Evolutionary conservation across 2,329 filamentous ascomycete species (phyloP).

Genomic region (Calonectria multiphialidica): DNA sequence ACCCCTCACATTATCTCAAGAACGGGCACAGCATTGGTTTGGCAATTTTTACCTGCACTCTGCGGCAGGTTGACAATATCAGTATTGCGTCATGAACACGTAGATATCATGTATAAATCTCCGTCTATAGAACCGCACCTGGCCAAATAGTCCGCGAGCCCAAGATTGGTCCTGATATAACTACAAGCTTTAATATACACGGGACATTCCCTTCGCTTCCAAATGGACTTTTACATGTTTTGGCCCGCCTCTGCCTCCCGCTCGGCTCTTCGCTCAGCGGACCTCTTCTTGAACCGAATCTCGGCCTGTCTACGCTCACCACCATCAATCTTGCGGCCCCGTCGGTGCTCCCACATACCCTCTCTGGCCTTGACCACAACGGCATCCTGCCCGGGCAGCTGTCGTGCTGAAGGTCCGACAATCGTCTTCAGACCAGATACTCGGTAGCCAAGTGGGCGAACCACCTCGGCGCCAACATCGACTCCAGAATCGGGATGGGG

Average conservation of each 20-base stretch:
- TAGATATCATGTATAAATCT: slow-evolving; percentile 1
- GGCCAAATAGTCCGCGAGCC: slow-evolving; percentile 14
- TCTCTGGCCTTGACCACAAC: slow-evolving; percentile 80
- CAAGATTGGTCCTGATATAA: slow-evolving; percentile 41
- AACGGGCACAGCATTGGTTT: background rate
- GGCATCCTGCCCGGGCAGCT: slow-evolving; percentile 73
- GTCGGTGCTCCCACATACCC: slow-evolving; percentile 92
- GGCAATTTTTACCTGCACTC: background rate
- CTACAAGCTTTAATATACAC: slow-evolving; percentile 47
- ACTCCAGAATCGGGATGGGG: slow-evolving; percentile 56
- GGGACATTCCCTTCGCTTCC: slow-evolving; percentile 30
- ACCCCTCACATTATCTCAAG: background rate
- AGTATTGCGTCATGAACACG: background rate
- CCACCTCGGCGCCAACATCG: slow-evolving; percentile 28
- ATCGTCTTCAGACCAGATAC: slow-evolving; percentile 78
- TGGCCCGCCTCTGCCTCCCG: slow-evolving; percentile 56
- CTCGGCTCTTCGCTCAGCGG: slow-evolving; percentile 81
- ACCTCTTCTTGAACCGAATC: slow-evolving; percentile 87
- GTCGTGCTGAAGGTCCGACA: slow-evolving; percentile 79
- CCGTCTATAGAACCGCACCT: slow-evolving; percentile 1
- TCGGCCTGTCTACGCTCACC: slow-evolving; percentile 91
- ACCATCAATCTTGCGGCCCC: slow-evolving; percentile 93
- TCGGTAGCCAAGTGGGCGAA: slow-evolving; percentile 63
- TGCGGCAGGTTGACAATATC: background rate
- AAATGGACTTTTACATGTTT: slow-evolving; percentile 44